These are phyloP conservation scores for Solanum ossicruentum DNA, from an alignment of 257 asterid species.

Conservation along the genomic window DNA sequence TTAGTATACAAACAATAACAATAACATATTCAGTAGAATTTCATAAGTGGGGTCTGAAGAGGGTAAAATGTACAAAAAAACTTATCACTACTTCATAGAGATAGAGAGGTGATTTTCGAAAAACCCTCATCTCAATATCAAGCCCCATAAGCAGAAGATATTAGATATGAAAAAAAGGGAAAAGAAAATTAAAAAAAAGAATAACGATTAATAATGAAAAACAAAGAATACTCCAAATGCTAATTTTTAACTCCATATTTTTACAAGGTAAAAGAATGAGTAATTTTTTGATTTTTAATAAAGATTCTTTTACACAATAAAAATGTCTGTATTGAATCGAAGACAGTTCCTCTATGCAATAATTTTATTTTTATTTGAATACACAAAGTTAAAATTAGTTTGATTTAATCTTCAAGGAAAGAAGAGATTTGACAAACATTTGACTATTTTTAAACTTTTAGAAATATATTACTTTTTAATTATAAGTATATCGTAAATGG, in stretches of 20 bases:
- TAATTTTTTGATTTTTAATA: background rate
- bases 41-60: too few relatives aligned
- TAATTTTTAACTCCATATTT: background rate
- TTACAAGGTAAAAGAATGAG: background rate
- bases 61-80: too few relatives aligned
- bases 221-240: background rate
- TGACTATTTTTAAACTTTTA: background rate
- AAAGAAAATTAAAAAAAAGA: too few relatives aligned
- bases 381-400: background rate
- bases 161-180: too few relatives aligned
- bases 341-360: background rate
- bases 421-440: background rate
- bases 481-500: background rate
- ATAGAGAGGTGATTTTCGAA: too few relatives aligned
- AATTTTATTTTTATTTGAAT: background rate
- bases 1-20: too few relatives aligned
- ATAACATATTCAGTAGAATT: too few relatives aligned
- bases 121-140: too few relatives aligned
- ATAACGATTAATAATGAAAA: too few relatives aligned
- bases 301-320: background rate
- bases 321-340: background rate
- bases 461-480: background rate
- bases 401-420: too few relatives aligned
- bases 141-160: too few relatives aligned
- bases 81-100: too few relatives aligned